Evolutionary conservation across 108 stramenopile genomes (phyloP).

Genomic region (Asterionellopsis glacialis): DNA sequence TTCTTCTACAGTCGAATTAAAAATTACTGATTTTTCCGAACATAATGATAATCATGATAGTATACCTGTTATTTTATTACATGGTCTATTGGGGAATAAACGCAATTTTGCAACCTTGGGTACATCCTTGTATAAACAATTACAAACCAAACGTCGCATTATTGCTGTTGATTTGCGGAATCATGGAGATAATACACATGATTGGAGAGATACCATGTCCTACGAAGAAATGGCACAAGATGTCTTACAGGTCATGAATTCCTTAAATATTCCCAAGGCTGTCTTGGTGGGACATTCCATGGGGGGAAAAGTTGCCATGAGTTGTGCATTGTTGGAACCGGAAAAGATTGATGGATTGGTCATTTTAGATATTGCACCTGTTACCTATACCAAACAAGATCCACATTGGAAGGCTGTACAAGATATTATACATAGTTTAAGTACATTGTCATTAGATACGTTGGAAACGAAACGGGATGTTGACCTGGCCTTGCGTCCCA

Average conservation of each 20-base stretch:
- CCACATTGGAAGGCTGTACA: slow-evolving; percentile 78
- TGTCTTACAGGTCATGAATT: slow-evolving; percentile 70
- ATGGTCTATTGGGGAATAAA: slow-evolving; percentile 90
- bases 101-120: slow-evolving; percentile 91
- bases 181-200: slow-evolving; percentile 81
- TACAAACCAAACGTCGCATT: slow-evolving; percentile 57
- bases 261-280: slow-evolving; percentile 41
- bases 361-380: slow-evolving; percentile 91
- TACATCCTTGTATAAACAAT: slow-evolving; percentile 49
- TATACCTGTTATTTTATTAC: slow-evolving; percentile 79
- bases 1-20: not conserved
- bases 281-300: slow-evolving; percentile 88
- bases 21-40: not conserved
- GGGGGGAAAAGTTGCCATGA: slow-evolving; percentile 93
- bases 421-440: slow-evolving; percentile 71
- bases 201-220: slow-evolving; percentile 63
- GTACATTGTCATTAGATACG: not conserved
- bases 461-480: slow-evolving; percentile 42
- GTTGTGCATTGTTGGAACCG: slow-evolving; percentile 74
- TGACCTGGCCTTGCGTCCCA: slow-evolving; percentile 46
- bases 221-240: slow-evolving; percentile 87
- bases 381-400: slow-evolving; percentile 51
- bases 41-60: not conserved
- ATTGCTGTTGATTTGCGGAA: slow-evolving; percentile 85
- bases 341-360: slow-evolving; percentile 78